Conservation (phyloP, 805 yeast species). For the Yarrowia sp. region DNA sequence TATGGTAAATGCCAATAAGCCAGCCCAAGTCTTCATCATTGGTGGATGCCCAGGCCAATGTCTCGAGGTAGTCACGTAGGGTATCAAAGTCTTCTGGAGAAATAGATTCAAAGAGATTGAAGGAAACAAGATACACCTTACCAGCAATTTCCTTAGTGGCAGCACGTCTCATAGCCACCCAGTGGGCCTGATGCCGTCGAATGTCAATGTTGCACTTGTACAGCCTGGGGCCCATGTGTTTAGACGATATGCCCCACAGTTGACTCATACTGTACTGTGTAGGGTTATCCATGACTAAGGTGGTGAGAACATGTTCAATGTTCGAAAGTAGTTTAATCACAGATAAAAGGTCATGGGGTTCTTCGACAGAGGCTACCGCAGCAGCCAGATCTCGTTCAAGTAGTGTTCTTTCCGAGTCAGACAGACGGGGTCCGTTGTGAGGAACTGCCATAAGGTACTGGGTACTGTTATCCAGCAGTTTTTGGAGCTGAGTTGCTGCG, state of each 20-base stretch:
- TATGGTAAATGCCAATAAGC: not conserved
- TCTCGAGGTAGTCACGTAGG: not conserved
- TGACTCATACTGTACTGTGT: not conserved
- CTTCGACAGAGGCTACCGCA: not conserved
- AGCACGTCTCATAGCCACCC: conserved; percentile 6
- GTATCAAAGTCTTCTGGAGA: not conserved
- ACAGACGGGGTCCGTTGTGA: not conserved
- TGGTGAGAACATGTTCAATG: not conserved
- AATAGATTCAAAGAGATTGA: not conserved
- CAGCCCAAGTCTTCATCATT: not conserved
- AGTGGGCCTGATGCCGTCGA: not conserved
- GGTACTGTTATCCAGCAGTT: not conserved
- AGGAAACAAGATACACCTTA: not conserved
- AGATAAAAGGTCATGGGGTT: not conserved
- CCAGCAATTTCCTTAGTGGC: not conserved
- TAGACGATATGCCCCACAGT: not conserved
- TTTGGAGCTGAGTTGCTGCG: not conserved
- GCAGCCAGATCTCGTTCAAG: not conserved
- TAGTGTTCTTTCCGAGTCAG: not conserved
- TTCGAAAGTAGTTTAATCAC: not conserved
- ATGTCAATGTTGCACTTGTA: not conserved
- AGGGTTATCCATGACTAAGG: conserved; percentile 4
- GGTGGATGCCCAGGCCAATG: not conserved
- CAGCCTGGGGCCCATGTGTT: not conserved
- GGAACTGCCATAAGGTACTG: not conserved